A percentile compares a stretch with the other conserved stretches of the same genome.
Evolutionary conservation across 2,329 filamentous ascomycete genomes (phyloP).

Genomic region (Ascochyta pisi): DNA sequence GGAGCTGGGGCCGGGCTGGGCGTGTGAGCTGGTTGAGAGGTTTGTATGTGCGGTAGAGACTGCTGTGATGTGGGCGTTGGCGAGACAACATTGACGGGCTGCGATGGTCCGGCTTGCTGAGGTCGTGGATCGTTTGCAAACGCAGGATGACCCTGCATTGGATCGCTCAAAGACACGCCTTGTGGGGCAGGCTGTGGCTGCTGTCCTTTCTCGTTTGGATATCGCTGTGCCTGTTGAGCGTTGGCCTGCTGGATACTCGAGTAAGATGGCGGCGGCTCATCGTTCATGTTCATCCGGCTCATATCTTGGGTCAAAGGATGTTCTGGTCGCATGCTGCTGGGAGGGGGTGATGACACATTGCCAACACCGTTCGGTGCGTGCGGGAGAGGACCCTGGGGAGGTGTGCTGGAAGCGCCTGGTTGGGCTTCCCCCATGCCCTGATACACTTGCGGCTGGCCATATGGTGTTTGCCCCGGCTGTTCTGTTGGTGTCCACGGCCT

Average conservation of each 20-base stretch:
- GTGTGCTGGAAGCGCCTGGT: conserved; percentile 48
- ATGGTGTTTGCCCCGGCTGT: conserved; percentile 80
- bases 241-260: conserved; percentile 62
- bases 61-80: conserved; percentile 42
- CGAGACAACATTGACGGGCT: conserved; percentile 36
- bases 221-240: conserved; percentile 60
- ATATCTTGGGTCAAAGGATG: conserved; percentile 83
- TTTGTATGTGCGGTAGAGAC: conserved; percentile 32
- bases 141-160: conserved; percentile 75
- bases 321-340: conserved; percentile 53
- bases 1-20: conserved; percentile 64
- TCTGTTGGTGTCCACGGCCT: conserved; percentile 97
- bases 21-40: conserved; percentile 37
- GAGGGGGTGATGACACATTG: conserved; percentile 36
- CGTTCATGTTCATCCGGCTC: conserved; percentile 77
- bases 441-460: conserved; percentile 90
- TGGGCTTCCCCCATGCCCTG: conserved; percentile 78
- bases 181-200: conserved; percentile 36
- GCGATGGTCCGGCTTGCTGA: conserved; percentile 54
- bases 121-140: conserved; percentile 83
- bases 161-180: conserved; percentile 44
- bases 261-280: conserved; percentile 94
- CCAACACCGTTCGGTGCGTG: conserved; percentile 29
- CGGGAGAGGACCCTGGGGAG: conserved; percentile 41
- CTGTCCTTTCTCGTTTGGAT: conserved; percentile 79